A percentile compares a stretch with the other conserved stretches of the same genome.
Evolutionary conservation across 2,329 filamentous ascomycete genomes (phyloP).

Genomic region (Kalaharituber pfeilii): DNA sequence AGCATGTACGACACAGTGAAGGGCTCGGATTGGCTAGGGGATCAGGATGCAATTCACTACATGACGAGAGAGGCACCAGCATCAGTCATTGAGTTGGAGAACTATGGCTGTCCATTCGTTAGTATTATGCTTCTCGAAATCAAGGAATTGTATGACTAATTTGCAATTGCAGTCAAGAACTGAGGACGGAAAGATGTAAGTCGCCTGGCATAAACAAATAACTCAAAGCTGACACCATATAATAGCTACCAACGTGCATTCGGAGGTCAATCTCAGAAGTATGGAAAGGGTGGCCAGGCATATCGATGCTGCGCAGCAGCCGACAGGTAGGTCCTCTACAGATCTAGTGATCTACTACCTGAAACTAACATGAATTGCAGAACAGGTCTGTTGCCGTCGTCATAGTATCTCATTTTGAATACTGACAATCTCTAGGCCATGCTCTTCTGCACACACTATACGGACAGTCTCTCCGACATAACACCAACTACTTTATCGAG

Average conservation of each 20-base stretch:
- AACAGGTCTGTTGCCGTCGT: not conserved
- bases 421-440: conserved; percentile 53
- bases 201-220: not conserved
- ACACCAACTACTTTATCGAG: conserved; percentile 99
- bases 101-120: conserved; percentile 84
- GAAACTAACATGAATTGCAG: conserved; percentile 1
- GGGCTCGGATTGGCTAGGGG: conserved; percentile 91
- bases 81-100: conserved; percentile 85
- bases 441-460: conserved; percentile 97
- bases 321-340: conserved; percentile 35
- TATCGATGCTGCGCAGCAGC: conserved; percentile 94
- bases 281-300: conserved; percentile 89
- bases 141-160: conserved; percentile 9
- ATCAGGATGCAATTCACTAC: conserved; percentile 96
- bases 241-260: conserved; percentile 78
- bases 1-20: conserved; percentile 96
- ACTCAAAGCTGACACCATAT: conserved; percentile 28
- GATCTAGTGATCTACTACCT: not conserved
- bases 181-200: conserved; percentile 69
- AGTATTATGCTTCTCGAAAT: conserved; percentile 8
- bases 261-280: conserved; percentile 91
- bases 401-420: not conserved
- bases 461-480: conserved; percentile 88
- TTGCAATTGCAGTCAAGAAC: conserved; percentile 51
- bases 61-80: conserved; percentile 91